phyloP scores from a whole-genome alignment of 352 stramenopile genomes.

The Elongisporangium anandrum region DNA sequence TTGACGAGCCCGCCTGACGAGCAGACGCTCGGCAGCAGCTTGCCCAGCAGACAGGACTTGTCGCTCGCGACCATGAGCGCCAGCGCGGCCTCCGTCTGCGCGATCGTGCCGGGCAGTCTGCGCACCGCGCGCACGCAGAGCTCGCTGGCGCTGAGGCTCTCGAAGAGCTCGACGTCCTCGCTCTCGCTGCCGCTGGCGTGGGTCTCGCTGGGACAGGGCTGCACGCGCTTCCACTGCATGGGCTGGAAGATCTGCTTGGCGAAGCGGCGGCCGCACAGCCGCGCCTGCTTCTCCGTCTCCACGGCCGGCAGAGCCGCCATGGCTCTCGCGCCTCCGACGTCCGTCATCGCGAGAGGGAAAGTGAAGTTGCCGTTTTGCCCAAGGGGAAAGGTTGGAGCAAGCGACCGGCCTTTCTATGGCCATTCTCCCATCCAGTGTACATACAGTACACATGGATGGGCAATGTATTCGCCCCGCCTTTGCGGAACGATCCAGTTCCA shows the following conservation, averaged over 20 bases:
- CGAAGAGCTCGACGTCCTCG: slow-evolving; percentile 49
- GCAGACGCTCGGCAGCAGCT: slow-evolving; percentile 40
- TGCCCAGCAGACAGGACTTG: slow-evolving; percentile 26
- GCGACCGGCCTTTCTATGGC: background rate
- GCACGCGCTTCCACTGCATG: slow-evolving; percentile 66
- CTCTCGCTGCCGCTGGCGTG: slow-evolving; percentile 33
- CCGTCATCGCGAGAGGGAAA: background rate
- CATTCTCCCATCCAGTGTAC: background rate
- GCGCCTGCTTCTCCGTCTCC: slow-evolving; percentile 51
- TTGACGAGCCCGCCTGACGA: slow-evolving; percentile 30
- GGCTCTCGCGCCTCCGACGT: background rate
- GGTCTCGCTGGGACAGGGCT: slow-evolving; percentile 31
- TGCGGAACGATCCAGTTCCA: background rate
- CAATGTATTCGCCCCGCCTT: background rate
- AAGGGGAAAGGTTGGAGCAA: background rate
- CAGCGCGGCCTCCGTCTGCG: slow-evolving; percentile 52
- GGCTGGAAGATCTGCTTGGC: slow-evolving; percentile 70
- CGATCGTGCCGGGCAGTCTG: slow-evolving; percentile 37
- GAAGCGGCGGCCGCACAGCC: slow-evolving; percentile 37
- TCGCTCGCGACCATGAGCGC: slow-evolving; percentile 19
- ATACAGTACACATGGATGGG: background rate
- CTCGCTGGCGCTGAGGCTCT: slow-evolving; percentile 16
- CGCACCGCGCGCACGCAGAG: slow-evolving; percentile 58
- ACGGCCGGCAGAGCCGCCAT: slow-evolving; percentile 25
- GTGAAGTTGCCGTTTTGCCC: background rate